phyloP scores from a whole-genome alignment of 768 basidiomycete genomes.

The Panaeolus papilionaceus region DNA sequence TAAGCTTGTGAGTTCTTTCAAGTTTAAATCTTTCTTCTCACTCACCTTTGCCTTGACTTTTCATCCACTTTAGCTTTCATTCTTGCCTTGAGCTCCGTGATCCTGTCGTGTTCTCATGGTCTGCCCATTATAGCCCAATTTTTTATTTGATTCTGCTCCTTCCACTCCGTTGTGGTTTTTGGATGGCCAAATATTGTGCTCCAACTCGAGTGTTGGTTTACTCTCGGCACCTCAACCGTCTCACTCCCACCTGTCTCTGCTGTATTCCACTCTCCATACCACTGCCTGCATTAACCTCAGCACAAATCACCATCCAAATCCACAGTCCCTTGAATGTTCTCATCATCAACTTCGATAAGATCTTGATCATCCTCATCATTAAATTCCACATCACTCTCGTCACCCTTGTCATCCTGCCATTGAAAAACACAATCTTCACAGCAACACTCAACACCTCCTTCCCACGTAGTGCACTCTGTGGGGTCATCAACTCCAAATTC shows the following conservation, averaged over 20 bases:
- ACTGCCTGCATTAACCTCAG: neutral
- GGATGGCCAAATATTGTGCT: neutral
- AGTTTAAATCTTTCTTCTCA: neutral
- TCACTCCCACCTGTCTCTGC: neutral
- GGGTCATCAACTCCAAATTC: no score
- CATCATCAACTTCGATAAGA: neutral
- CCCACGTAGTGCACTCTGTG: no score
- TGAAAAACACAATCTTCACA: no score
- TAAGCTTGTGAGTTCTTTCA: constrained; percentile 5
- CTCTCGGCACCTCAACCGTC: neutral
- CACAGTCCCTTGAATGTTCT: neutral
- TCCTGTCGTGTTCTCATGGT: constrained; percentile 4
- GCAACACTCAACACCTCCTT: no score
- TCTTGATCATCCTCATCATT: neutral
- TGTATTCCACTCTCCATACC: neutral
- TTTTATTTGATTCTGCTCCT: constrained; percentile 21
- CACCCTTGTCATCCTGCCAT: no score
- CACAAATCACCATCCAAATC: neutral
- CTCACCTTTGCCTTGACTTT: constrained; percentile 12
- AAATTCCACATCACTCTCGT: neutral
- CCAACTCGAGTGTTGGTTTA: neutral
- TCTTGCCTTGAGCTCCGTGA: no score
- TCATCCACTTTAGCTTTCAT: neutral
- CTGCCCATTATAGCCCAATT: constrained; percentile 22
- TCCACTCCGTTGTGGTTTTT: constrained; percentile 19